Percentiles rank a stretch among this genome's conserved stretches.
Evolutionary conservation across 805 yeast genomes (phyloP).

Genomic region (Candida boidinii): DNA sequence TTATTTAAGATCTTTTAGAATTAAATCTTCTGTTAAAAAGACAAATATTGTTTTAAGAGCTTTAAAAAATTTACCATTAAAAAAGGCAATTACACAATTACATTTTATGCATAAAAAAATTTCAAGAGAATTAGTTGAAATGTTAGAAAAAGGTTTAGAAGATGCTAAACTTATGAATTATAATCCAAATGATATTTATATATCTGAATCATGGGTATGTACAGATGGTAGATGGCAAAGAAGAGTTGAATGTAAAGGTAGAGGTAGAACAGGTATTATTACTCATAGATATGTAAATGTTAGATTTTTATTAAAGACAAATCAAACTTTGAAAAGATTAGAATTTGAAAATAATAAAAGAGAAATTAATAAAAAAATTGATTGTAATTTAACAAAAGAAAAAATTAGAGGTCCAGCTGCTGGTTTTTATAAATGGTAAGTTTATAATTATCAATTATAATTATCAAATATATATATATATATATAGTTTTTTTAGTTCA

Average conservation of each 20-base stretch:
- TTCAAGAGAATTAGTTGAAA: conserved; percentile 68
- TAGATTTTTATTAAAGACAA: conserved; percentile 64
- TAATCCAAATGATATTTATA: conserved; percentile 53
- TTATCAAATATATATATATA: not conserved
- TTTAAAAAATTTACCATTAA: conserved; percentile 60
- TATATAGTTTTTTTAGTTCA: not conserved
- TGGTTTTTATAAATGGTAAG: conserved; percentile 50
- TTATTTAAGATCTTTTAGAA: conserved; percentile 70
- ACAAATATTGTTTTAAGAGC: conserved; percentile 74
- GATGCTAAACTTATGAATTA: conserved; percentile 58
- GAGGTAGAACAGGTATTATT: conserved; percentile 82
- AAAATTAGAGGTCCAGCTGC: conserved; percentile 40
- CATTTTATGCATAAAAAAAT: conserved; percentile 80
- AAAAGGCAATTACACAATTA: conserved; percentile 82
- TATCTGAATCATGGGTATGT: conserved; percentile 85
- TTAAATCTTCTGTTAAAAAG: conserved; percentile 84
- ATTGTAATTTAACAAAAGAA: conserved; percentile 32
- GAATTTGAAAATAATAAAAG: conserved; percentile 49
- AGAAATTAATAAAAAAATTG: conserved; percentile 32
- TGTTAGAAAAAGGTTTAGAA: conserved; percentile 62
- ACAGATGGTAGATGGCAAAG: conserved; percentile 71
- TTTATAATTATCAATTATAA: conserved; percentile 1
- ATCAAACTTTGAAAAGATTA: conserved; percentile 52
- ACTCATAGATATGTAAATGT: conserved; percentile 75
- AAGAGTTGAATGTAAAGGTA: conserved; percentile 75